Conservation (phyloP, 768 basidiomycete genomes). For the Boletus pseudopeckii region DNA sequence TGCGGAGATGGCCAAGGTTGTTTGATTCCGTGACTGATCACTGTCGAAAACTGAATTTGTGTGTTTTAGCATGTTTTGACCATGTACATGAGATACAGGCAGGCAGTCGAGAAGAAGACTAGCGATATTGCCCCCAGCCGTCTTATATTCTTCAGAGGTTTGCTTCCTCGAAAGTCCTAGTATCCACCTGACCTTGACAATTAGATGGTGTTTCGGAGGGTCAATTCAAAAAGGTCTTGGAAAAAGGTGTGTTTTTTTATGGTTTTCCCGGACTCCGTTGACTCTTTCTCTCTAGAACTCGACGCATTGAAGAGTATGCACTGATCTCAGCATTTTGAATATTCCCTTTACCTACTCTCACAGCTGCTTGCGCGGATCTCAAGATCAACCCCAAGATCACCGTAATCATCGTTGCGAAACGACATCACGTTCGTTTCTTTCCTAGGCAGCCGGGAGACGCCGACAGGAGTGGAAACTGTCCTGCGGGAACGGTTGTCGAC, state of each 20-base stretch:
- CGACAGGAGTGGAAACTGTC: slow-evolving; percentile 70
- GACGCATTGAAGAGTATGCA: slow-evolving; percentile 52
- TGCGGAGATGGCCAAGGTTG: slow-evolving; percentile 58
- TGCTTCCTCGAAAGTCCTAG: slow-evolving; percentile 1
- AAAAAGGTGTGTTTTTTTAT: slow-evolving; percentile 43
- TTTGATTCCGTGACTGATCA: background rate
- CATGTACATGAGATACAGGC: slow-evolving; percentile 60
- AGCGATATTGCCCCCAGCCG: slow-evolving; percentile 51
- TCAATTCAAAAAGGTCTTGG: slow-evolving; percentile 47
- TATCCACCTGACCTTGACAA: slow-evolving; percentile 1
- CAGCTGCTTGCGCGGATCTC: slow-evolving; percentile 62
- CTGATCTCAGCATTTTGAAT: background rate
- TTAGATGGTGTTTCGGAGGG: slow-evolving; percentile 56
- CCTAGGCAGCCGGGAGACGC: slow-evolving; percentile 41
- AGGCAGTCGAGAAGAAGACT: slow-evolving; percentile 47
- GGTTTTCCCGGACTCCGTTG: background rate
- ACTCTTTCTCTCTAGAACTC: slow-evolving; percentile 45
- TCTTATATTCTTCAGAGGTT: slow-evolving; percentile 75
- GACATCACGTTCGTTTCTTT: slow-evolving; percentile 50
- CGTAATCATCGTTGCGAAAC: slow-evolving; percentile 74
- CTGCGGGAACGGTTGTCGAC: slow-evolving; percentile 78
- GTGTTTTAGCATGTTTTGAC: slow-evolving; percentile 45
- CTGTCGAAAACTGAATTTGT: slow-evolving; percentile 10
- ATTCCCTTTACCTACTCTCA: slow-evolving; percentile 1
- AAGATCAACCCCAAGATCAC: slow-evolving; percentile 67